Evolutionary conservation across 176 grass and related monocot genomes (phyloP), one percentile per base, ranked within the genome.

Genomic region (Triticum timopheevii): DNA sequence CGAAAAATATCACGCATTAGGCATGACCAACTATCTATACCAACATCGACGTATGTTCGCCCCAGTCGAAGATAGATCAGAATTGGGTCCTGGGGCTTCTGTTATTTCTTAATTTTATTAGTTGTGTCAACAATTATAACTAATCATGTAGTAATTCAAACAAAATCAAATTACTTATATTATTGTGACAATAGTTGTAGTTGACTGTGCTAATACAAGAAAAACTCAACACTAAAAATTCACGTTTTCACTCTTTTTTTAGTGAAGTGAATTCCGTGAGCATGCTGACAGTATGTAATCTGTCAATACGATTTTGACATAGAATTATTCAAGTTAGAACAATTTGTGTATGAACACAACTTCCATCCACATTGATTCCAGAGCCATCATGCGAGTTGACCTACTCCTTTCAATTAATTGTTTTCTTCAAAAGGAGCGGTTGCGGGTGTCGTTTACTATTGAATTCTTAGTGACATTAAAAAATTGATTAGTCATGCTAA

Each of bases 291-390:
- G 40, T 49, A 80, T 75, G 65, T 33, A 65, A 73, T 50, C 69
- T 52, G 47, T 77, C 52, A 73, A 70, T 49, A 49, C 45, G 69
- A 84, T 61, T 73, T 83, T 84, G 50, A 36, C 70, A 59, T 49
- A 64, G 8, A 10, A 42, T 39, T 80, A 44, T n/a, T 68, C 44
- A 69, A 81, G 65, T 6, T 50, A 68, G 0, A 0, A 0, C 3
- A 31, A 61, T 19, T 75, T 66, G 74, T 36, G 72, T 25, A 77
- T n/a, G 8, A 50, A 34, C 50, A 36, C 58, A 75, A 65, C 39
- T 66, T 77, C 36, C 19, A 2, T 63, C 31, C 22, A 63, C n/a
- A 65, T 23, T 84, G 10, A 22, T 86, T 78, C 52, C 30, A 82
- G 27, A 34, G 30, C 62, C 58, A 88, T 66, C 72, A 19, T 82